A percentile compares a stretch with the other conserved stretches of the same genome.
phyloP scores from a whole-genome alignment of 352 stramenopile species.

The Aphanomyces euteiches region DNA sequence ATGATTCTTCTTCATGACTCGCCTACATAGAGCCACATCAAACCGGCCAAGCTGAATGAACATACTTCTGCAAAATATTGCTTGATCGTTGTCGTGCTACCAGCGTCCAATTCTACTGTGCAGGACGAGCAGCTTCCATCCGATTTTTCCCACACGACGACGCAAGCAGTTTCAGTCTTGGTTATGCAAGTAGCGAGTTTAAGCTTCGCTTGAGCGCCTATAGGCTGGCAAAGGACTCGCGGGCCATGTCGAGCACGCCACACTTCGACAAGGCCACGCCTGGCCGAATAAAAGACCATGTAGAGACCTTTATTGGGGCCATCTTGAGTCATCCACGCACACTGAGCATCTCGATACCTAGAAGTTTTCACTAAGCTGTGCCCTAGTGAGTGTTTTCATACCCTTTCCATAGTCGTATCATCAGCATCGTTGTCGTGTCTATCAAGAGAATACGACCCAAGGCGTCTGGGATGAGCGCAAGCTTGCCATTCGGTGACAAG shows the following conservation, averaged over 20 bases:
- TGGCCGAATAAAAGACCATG: slow-evolving; percentile 79
- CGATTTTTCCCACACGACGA: slow-evolving; percentile 44
- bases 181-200: slow-evolving; percentile 59
- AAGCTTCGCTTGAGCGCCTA: slow-evolving; percentile 59
- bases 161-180: slow-evolving; percentile 41
- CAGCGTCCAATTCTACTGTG: slow-evolving; percentile 50
- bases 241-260: slow-evolving; percentile 75
- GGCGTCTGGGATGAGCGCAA: slow-evolving; percentile 70
- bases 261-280: slow-evolving; percentile 78
- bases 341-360: slow-evolving; percentile 66
- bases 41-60: neutral
- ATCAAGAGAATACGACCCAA: slow-evolving; percentile 71
- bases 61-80: slow-evolving; percentile 66
- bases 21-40: slow-evolving; percentile 41
- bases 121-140: slow-evolving; percentile 43
- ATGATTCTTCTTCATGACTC: slow-evolving; percentile 84
- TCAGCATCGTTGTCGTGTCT: slow-evolving; percentile 71
- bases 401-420: slow-evolving; percentile 86
- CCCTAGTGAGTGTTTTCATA: slow-evolving; percentile 28
- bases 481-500: slow-evolving; percentile 49
- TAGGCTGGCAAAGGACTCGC: slow-evolving; percentile 64
- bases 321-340: slow-evolving; percentile 70
- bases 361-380: neutral
- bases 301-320: slow-evolving; percentile 63
- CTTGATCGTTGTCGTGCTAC: slow-evolving; percentile 60